Percentiles rank a stretch among this genome's conserved stretches.
Evolutionary conservation across 345 rosid genomes (phyloP).

Genomic region (Orychophragmus violaceus): DNA sequence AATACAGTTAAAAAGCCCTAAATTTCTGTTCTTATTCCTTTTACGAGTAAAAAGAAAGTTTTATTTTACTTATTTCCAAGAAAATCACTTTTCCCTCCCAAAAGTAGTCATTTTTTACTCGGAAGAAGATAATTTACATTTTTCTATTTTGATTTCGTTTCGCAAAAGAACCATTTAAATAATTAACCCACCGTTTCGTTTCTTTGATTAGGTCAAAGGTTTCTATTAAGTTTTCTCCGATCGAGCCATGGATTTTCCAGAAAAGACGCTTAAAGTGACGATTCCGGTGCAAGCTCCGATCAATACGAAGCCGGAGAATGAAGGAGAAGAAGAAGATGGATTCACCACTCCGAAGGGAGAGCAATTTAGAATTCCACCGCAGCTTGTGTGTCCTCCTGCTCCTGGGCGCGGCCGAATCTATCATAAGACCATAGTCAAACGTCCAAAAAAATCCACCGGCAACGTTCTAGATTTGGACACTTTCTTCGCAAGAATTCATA

Average conservation of each 20-base stretch:
- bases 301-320: not conserved
- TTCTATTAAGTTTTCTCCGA: too few relatives aligned
- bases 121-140: not conserved
- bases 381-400: conserved; percentile 16
- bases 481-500: not conserved
- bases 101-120: not conserved
- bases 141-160: not conserved
- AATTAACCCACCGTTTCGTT: too few relatives aligned
- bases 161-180: not conserved
- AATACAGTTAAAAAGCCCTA: not conserved
- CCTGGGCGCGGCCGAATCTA: not conserved
- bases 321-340: conserved; percentile 8
- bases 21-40: not conserved
- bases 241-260: conserved; percentile 12
- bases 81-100: not conserved
- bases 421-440: not conserved
- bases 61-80: not conserved
- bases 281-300: conserved; percentile 3
- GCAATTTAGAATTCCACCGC: conserved; percentile 7
- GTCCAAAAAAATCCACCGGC: not conserved
- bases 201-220: too few relatives aligned
- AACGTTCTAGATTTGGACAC: not conserved
- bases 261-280: conserved; percentile 7
- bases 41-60: not conserved
- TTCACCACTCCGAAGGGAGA: conserved; percentile 20